Conservation (phyloP, 108 stramenopile species). For the Aureococcus anophagefferens region DNA sequence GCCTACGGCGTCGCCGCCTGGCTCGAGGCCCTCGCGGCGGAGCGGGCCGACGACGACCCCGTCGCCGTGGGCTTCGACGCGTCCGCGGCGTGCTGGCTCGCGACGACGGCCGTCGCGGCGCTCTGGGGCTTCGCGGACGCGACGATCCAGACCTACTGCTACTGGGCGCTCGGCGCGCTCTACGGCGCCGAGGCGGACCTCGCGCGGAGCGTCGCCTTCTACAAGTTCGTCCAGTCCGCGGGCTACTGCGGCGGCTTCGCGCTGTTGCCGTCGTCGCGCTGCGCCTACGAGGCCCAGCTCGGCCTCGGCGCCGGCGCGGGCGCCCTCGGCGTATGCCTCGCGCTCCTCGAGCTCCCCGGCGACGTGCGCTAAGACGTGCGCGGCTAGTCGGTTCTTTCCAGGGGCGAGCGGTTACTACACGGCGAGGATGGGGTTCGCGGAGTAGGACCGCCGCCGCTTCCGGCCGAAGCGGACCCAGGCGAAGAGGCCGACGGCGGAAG, state of each 20-base stretch:
- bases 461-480: too few relatives aligned
- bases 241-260: slow-evolving; percentile 29
- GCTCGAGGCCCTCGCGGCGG: too few relatives aligned
- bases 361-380: too few relatives aligned
- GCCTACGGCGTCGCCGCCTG: slow-evolving; percentile 4
- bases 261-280: slow-evolving; percentile 24
- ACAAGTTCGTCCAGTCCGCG: slow-evolving; percentile 35
- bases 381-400: too few relatives aligned
- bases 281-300: slow-evolving; percentile 25
- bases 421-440: too few relatives aligned
- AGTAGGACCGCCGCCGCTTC: too few relatives aligned
- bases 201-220: slow-evolving; percentile 36
- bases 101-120: slow-evolving; percentile 40
- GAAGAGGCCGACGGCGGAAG: too few relatives aligned
- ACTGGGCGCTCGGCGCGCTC: slow-evolving; percentile 45
- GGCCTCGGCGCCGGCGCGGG: slow-evolving; percentile 20
- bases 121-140: slow-evolving; percentile 53
- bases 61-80: too few relatives aligned
- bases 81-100: slow-evolving; percentile 15
- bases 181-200: slow-evolving; percentile 29
- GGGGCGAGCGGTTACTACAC: too few relatives aligned
- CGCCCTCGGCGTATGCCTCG: slow-evolving; percentile 23
- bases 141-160: slow-evolving; percentile 42
- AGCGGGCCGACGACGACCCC: too few relatives aligned
- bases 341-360: slow-evolving; percentile 30